A percentile compares a stretch with the other conserved stretches of the same genome.
phyloP scores from a whole-genome alignment of 1,284 basidiomycete species.

The Fistulinella cinereoalba region DNA sequence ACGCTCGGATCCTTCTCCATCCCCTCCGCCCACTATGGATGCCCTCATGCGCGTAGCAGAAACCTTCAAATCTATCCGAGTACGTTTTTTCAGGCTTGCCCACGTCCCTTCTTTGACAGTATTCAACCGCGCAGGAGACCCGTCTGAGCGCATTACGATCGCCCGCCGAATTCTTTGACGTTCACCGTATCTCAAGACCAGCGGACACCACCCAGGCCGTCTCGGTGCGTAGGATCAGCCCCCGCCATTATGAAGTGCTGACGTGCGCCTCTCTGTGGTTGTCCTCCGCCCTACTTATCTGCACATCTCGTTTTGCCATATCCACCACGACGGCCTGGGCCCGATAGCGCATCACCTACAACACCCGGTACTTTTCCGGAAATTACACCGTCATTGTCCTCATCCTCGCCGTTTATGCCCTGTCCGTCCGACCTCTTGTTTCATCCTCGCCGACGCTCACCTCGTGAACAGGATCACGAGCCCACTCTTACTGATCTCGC shows the following conservation, averaged over 20 bases:
- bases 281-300: not conserved
- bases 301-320: not conserved
- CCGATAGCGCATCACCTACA: constrained; percentile 81
- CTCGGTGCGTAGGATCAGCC: constrained; percentile 45
- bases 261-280: too few species aligned
- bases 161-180: constrained; percentile 85
- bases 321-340: not conserved
- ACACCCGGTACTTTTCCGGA: constrained; percentile 90
- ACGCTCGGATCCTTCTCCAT: too few species aligned
- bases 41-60: constrained; percentile 60
- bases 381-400: constrained; percentile 88
- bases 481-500: constrained; percentile 75
- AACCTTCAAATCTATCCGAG: constrained; percentile 69
- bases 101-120: constrained; percentile 4
- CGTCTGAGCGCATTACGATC: constrained; percentile 80
- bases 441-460: not conserved
- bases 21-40: constrained; percentile 47
- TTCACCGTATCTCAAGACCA: constrained; percentile 81
- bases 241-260: too few species aligned
- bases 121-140: constrained; percentile 56
- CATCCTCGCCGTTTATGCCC: constrained; percentile 83
- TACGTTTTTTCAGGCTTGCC: constrained; percentile 35
- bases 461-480: constrained; percentile 60
- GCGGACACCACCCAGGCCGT: constrained; percentile 70
- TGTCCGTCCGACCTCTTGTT: constrained; percentile 50